phyloP scores from a whole-genome alignment of 164 flowering plant species.

The Dillenia turbinata region DNA sequence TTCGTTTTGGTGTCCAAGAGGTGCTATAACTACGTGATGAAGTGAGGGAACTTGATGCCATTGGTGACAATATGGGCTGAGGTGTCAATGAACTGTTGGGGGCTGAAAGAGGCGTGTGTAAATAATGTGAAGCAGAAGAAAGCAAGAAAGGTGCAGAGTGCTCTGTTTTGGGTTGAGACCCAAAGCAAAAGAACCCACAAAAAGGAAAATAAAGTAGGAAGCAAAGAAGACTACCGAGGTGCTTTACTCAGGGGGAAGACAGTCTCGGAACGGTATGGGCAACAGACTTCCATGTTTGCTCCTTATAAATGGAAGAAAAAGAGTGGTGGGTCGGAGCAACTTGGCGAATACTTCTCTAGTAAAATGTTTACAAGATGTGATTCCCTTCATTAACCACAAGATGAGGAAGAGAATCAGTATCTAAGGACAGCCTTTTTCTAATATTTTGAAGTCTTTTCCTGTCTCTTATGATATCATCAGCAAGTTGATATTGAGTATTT shows the following conservation, averaged over 20 bases:
- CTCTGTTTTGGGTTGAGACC: background rate
- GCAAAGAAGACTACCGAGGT: background rate
- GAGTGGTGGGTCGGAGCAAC: conserved; percentile 29
- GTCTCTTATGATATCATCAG: conserved; percentile 21
- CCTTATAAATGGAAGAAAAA: conserved; percentile 37
- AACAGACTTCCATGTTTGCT: conserved; percentile 21
- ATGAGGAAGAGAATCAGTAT: conserved; percentile 27
- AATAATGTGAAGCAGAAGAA: background rate
- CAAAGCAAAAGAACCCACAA: background rate
- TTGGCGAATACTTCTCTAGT: conserved; percentile 42
- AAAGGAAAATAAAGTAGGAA: conserved; percentile 1
- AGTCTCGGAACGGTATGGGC: conserved; percentile 27
- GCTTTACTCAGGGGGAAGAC: conserved; percentile 13
- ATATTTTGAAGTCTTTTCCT: conserved; percentile 13
- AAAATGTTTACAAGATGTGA: conserved; percentile 18
- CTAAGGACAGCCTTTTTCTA: conserved; percentile 10
- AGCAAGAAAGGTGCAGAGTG: background rate
- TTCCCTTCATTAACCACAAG: conserved; percentile 23
- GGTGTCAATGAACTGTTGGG: background rate
- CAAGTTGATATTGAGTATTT: conserved; percentile 17
- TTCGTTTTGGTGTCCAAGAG: conserved; percentile 46
- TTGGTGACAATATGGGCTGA: conserved; percentile 3
- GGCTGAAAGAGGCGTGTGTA: background rate
- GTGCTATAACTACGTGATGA: conserved; percentile 28
- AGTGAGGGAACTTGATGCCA: conserved; percentile 36